Base-by-base conservation (phyloP, 176 grass and related monocot species). In the Carex parvula region DNA sequence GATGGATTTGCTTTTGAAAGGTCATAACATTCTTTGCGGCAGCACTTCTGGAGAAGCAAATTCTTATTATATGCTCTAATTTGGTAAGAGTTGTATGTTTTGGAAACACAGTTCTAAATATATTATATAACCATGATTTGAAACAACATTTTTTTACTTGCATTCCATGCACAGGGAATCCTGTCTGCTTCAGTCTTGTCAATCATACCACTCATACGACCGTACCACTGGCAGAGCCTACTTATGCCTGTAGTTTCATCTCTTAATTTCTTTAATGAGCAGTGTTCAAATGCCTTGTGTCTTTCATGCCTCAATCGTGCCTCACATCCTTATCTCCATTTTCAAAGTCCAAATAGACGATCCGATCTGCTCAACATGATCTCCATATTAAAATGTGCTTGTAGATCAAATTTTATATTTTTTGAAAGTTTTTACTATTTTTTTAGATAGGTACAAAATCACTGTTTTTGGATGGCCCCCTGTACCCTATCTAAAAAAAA, bases 31-130 rank as follows among this genome's bases (percentile, higher is more conserved):
- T 99, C 84, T 93, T 99, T 89, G 87, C 93, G 53, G 97, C 91
- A 18, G 93, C 91, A 42, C 97, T 99, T 68, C 64, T 99, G 88
- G 97, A 99, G 88, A 99, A 99, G 83, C 97, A 99, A 79, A 95
- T 96, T 75, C 84, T 95, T 73, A 84, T 94, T 84, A 81, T 96
- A 44, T 99, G 93, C 86, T 96, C 93, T 81, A 99, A 96, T 92
- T 89, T 99, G 97, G 97, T 99, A 94, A 18, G 14, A 18, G 16
- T 84, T 86, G 32, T 60, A 82, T 33, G 84, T 58, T 53, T 53
- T 79, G 82, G 33, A 14, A 82, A 59, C 8, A 21, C 37, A 12
- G 2, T 79, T 85, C 63, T 82, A 14, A 81, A 62, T 66, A 64
- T 74, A 53, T 81, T 81, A 1, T 59, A 57, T 29, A 9, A 77